phyloP scores from a whole-genome alignment of 1,139 yeast species.

The Torulaspora globosa region DNA sequence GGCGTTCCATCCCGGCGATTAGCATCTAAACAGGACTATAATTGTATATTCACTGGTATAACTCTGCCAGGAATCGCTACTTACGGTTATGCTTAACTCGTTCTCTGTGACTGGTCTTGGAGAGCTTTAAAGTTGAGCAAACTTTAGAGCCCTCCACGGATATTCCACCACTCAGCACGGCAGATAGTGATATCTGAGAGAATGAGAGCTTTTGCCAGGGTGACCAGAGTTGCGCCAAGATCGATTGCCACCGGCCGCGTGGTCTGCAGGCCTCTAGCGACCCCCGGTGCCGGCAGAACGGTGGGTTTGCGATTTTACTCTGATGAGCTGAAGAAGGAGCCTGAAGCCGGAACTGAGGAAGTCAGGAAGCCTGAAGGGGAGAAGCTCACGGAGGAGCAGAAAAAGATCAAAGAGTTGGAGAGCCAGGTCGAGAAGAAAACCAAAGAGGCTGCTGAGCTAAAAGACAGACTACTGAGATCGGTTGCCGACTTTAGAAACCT shows the following conservation, averaged over 20 bases:
- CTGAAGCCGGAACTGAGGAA: constrained; percentile 9
- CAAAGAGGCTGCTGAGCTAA: constrained; percentile 76
- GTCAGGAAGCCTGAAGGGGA: constrained; percentile 10
- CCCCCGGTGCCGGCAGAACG: constrained; percentile 2
- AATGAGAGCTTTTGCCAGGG: constrained; percentile 11
- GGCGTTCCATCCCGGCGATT: not conserved
- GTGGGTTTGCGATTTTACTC: constrained; percentile 25
- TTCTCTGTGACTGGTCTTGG: not conserved
- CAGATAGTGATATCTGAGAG: not conserved
- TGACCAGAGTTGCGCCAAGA: constrained; percentile 5
- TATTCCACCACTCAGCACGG: not conserved
- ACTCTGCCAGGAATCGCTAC: constrained; percentile 1
- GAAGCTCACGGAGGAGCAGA: constrained; percentile 20
- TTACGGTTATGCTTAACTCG: not conserved
- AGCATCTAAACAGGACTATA: constrained; percentile 4
- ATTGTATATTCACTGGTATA: constrained; percentile 1
- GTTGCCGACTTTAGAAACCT: constrained; percentile 91
- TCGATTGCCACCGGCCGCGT: constrained; percentile 1
- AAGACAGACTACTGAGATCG: constrained; percentile 77
- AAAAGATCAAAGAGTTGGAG: constrained; percentile 44
- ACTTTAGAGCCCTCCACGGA: not conserved
- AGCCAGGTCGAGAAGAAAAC: constrained; percentile 61
- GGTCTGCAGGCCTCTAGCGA: constrained; percentile 4
- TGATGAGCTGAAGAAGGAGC: constrained; percentile 25
- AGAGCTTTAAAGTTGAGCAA: constrained; percentile 2